Conservation (phyloP, 176 grass and related monocot genomes). For the Dactylis glomerata region DNA sequence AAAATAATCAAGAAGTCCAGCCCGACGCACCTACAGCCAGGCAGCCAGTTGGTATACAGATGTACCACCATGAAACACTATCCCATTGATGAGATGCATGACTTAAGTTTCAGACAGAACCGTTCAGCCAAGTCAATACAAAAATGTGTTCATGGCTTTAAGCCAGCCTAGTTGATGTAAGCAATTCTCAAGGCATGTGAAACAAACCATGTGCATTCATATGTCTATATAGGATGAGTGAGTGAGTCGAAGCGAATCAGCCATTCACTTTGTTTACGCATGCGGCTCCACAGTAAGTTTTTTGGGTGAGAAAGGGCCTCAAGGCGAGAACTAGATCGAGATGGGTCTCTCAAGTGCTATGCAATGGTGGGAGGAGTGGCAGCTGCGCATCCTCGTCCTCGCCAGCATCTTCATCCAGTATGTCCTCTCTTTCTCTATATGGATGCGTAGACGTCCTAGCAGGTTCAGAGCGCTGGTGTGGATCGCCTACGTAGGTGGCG, state of each 20-base stretch:
- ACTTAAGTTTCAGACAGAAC: neutral
- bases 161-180: neutral
- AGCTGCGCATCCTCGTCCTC: neutral
- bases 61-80: neutral
- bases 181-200: neutral
- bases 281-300: neutral
- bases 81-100: neutral
- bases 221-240: neutral
- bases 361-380: no score
- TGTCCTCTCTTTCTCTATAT: neutral
- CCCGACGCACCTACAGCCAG: neutral
- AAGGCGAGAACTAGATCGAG: no score
- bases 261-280: neutral
- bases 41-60: neutral
- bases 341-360: no score
- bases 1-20: neutral
- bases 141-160: neutral
- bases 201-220: neutral
- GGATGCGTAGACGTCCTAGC: neutral
- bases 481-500: neutral
- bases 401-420: neutral
- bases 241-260: neutral
- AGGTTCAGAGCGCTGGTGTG: neutral
- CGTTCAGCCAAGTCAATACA: neutral
- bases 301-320: no score